These are phyloP conservation scores for Plectosphaerella sp. DNA, from an alignment of 2,329 filamentous ascomycete genomes.

Conservation along the genomic window DNA sequence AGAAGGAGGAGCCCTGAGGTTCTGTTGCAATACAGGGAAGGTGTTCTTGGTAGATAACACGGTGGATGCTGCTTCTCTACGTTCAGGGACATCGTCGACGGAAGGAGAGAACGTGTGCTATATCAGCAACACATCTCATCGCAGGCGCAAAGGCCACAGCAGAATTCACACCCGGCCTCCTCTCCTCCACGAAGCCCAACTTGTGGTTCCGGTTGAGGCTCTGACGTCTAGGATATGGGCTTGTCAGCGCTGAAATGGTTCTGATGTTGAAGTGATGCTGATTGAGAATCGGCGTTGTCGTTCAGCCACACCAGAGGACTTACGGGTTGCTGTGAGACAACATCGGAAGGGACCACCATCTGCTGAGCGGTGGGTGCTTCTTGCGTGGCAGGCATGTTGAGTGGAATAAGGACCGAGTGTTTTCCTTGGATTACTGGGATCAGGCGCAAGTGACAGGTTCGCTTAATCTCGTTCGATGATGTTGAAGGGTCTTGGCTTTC, in stretches of 20 bases:
- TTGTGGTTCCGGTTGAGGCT: slow-evolving; percentile 34
- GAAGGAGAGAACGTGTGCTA: too few relatives aligned
- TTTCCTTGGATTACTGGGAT: neutral
- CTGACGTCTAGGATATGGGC: neutral
- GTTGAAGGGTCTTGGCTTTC: too few relatives aligned
- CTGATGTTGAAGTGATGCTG: neutral
- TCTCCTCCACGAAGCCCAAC: slow-evolving; percentile 39
- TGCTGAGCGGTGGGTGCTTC: slow-evolving; percentile 38
- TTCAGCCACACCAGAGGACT: slow-evolving; percentile 10
- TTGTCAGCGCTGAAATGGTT: neutral
- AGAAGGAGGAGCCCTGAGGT: too few relatives aligned
- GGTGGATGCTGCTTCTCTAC: too few relatives aligned
- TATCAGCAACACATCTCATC: slow-evolving; percentile 37
- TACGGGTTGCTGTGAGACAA: slow-evolving; percentile 38
- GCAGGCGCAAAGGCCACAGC: slow-evolving; percentile 40
- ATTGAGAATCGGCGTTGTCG: too few relatives aligned
- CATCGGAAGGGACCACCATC: slow-evolving; percentile 30
- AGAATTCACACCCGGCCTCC: slow-evolving; percentile 40
- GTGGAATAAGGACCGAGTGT: neutral
- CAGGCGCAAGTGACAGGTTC: too few relatives aligned
- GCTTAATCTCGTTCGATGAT: too few relatives aligned
- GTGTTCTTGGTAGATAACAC: too few relatives aligned
- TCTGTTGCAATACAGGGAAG: too few relatives aligned
- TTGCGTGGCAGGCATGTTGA: slow-evolving; percentile 32
- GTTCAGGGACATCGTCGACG: too few relatives aligned